These are phyloP conservation scores for Tulasnella sp. DNA, from an alignment of 768 basidiomycete genomes.

Conservation along the genomic window DNA sequence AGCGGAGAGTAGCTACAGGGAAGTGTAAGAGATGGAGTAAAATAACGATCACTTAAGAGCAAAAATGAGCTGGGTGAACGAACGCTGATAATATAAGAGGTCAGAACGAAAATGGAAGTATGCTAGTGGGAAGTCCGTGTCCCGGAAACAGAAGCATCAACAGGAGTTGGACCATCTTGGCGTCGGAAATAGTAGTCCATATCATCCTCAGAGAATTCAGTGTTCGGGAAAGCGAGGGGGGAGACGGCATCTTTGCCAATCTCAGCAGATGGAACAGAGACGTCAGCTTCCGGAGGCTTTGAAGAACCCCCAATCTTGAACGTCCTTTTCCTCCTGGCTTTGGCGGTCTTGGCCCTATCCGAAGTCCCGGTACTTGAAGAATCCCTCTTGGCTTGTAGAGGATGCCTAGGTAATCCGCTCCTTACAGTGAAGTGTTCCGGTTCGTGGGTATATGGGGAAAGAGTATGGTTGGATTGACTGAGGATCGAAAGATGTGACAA, in stretches of 20 bases:
- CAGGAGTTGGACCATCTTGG: background rate
- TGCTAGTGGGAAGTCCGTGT: too few relatives aligned
- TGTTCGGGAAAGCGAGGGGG: slow-evolving; percentile 16
- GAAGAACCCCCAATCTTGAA: slow-evolving; percentile 43
- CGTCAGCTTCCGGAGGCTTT: slow-evolving; percentile 21
- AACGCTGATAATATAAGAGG: background rate
- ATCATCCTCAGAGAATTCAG: slow-evolving; percentile 45
- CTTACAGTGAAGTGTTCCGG: slow-evolving; percentile 79
- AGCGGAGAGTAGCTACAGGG: too few relatives aligned
- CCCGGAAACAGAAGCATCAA: slow-evolving; percentile 2
- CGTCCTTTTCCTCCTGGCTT: slow-evolving; percentile 64
- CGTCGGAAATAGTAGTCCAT: slow-evolving; percentile 60
- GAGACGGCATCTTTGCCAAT: too few relatives aligned
- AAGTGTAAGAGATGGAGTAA: too few relatives aligned
- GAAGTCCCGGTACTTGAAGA: background rate
- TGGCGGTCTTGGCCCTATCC: slow-evolving; percentile 35
- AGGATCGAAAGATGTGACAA: slow-evolving; percentile 80
- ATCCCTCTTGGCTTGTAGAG: slow-evolving; percentile 24
- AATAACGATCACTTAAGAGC: background rate
- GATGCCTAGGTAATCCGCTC: slow-evolving; percentile 27
- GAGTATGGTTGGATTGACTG: slow-evolving; percentile 78
- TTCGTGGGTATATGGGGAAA: slow-evolving; percentile 85
- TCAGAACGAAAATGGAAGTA: background rate
- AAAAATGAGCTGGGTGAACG: background rate
- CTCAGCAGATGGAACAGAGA: slow-evolving; percentile 15